Evolutionary conservation across 2,329 filamentous ascomycete genomes (phyloP), one percentile per base, ranked within the genome.

Genomic region (Sporothrix globosa): DNA sequence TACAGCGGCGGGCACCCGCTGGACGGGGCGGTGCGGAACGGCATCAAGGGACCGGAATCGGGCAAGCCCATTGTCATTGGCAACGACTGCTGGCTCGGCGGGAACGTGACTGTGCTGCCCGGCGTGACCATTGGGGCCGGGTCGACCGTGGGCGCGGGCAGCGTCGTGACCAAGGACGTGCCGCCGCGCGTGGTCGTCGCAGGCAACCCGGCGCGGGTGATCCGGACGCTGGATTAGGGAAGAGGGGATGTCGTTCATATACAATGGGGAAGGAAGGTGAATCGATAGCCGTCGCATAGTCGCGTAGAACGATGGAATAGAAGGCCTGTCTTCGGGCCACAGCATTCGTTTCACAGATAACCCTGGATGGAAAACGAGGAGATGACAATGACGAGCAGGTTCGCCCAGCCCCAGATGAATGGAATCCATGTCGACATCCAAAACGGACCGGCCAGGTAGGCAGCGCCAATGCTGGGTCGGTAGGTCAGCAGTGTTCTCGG

Each of bases 401-500:
- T 97, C 79, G 95, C 91, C 77, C 92, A 86, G 0, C 89, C 92
- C 94, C 94, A 97, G 27, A 94, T 86, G 76, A 96, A 91, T 0
- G 94, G 94, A 67, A 97, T 92, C 93, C 93, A 97, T 0, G 94
- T 97, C 60, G 93, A 95, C 93, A 97, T 96, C 76, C 89, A 85
- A 78, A 95, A 97, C 80, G 91, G 92, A 56, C 93, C 94, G 2
- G 91, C 87, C 75, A 89, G 87, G 77, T 97, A 97, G 48, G 95
- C 87, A 10, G 90, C 92, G 14, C 92, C 92, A 24, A 96, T 82
- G 65, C 92, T 94, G 73, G 34, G 6, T 1, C n/a, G 17, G 7
- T 39, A 11, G 67, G 46, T 69, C 58, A 69, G 70, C 14, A 6
- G 11, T 6, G 4, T 24, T 13, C 21, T 69, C 13, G 53, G 58